A percentile compares a stretch with the other conserved stretches of the same genome.
phyloP scores from a whole-genome alignment of 2,329 filamentous ascomycete genomes.

The Paraphaeosphaeria sporulosa region DNA sequence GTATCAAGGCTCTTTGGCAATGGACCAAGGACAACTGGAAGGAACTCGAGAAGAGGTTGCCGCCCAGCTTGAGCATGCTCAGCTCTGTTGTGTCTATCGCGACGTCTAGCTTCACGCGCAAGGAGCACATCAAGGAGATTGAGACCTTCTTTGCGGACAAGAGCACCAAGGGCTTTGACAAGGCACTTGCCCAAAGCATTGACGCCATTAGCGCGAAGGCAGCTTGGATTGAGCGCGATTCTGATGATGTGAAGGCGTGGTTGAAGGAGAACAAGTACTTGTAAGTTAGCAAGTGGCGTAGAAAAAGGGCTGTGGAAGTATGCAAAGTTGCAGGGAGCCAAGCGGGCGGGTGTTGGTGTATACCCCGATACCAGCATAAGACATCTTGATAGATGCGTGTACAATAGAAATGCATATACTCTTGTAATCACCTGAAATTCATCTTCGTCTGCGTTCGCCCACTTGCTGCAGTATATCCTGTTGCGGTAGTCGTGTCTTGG shows the following conservation, averaged over 20 bases:
- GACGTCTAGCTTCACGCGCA: constrained; percentile 79
- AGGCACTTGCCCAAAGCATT: constrained; percentile 86
- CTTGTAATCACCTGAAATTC: background rate
- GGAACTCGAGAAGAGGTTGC: constrained; percentile 79
- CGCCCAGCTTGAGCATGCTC: constrained; percentile 86
- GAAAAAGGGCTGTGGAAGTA: background rate
- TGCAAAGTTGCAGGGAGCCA: no score
- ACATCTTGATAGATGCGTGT: constrained; percentile 21
- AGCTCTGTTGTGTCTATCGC: constrained; percentile 83
- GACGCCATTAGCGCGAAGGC: constrained; percentile 87
- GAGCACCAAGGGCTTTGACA: constrained; percentile 87
- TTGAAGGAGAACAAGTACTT: constrained; percentile 71
- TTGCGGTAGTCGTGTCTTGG: background rate
- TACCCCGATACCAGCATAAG: background rate
- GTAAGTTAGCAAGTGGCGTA: constrained; percentile 23
- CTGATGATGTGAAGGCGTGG: constrained; percentile 77
- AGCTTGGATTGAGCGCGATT: constrained; percentile 79
- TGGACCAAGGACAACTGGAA: constrained; percentile 93
- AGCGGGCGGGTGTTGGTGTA: no score
- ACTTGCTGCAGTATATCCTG: background rate
- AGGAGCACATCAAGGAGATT: constrained; percentile 77
- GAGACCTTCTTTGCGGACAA: constrained; percentile 81
- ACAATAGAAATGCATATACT: constrained; percentile 12
- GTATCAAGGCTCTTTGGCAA: constrained; percentile 79
- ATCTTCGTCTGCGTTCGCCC: background rate